Base-by-base conservation (phyloP, 306 rosid genomes). In the Sicyos baderoa region DNA sequence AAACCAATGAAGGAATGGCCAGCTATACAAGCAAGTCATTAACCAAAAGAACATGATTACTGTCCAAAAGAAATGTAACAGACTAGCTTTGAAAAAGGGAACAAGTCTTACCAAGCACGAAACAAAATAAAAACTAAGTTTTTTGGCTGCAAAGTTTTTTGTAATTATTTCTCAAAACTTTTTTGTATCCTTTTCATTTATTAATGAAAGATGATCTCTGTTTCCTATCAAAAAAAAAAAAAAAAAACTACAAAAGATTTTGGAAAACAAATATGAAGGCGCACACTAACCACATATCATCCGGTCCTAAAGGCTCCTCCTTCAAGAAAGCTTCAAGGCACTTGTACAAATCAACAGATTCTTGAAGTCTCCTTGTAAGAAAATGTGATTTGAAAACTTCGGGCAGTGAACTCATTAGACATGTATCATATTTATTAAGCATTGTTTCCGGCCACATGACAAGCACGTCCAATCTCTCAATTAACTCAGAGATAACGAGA, bases 231-330 rank as follows among this genome's bases (percentile, higher is more conserved):
- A n/a, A n/a, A n/a, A 52, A 69, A 22, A 4, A 5, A 48, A 49
- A 50, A 3, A 9, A 14, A 15, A 25, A 6, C 21, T 7, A 4
- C 4, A 49, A 7, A 47, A 60, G 48, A 32, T 60, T 32, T 16
- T 2, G 4, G 1, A 61, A 47, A 74, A 44, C 49, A 68, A 54
- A 51, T 50, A 10, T 49, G 52, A 19, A 52, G 71, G 40, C 37
- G 54, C 69, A 64, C 59, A 81, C 97, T 85, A 68, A 91, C 97
- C 97, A 91, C 96, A 85, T 91, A 76, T 91, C 88, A 40, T 87
- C 91, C 23, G 87, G 96, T 71, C 96, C 96, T 47, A 88, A 80
- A 61, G 96, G 97, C 70, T 91, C 97, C 81, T 84, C 91, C 82
- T 82, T 88, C 82, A 85, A 82, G 77, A 88, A 91, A 62, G 95